Evolutionary conservation across 306 rosid species (phyloP), one percentile per base, ranked within the genome.

Genomic region (Begonia peltatifolia): DNA sequence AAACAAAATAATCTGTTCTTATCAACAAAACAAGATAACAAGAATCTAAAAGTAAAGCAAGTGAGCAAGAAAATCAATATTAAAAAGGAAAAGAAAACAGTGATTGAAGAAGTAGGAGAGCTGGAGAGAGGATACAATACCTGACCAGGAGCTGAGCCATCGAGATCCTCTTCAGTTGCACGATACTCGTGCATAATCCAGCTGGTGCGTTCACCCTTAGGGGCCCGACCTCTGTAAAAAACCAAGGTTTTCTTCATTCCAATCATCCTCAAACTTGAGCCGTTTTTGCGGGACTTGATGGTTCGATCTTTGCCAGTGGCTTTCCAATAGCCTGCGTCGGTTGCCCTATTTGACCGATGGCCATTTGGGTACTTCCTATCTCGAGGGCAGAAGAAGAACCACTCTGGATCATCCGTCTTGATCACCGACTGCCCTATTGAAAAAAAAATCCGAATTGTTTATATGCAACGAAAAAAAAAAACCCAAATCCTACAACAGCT

Each of bases 141-240:
- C 99, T 92, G 99, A 30, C 96, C 99, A 55, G 96, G 99, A 58
- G 83, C 79, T 59, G 94, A 85, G 49, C 99, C 99, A 71, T 82
- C 87, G 56, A 92, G 92, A 68, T 92, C 99, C 80, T 75, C 55
- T 22, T 75, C 70, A 11, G 88, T 83, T 7, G 99, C 58, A 11
- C 99, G 88, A 42, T 92, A 92, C 69, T 92, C 99, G n/a, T 92
- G 99, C 83, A 92, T 80, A 43, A 92, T 94, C 99, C 99, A 92
- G 50, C 75, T 56, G 59, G 96, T 86, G 57, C 99, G 79, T 76
- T 68, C 64, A 15, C 99, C 99, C 66, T 63, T 81, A 22, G 99
- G 99, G 14, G 99, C 96, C 64, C 99, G 96, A 47, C 99, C 99
- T 3, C 46, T 77, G 48, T 92, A 79, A 76, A 86, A 92, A 46